Percentiles rank a stretch among this genome's conserved stretches.
Conservation (phyloP, 352 stramenopile genomes). For the Phytophthora cactorum region DNA sequence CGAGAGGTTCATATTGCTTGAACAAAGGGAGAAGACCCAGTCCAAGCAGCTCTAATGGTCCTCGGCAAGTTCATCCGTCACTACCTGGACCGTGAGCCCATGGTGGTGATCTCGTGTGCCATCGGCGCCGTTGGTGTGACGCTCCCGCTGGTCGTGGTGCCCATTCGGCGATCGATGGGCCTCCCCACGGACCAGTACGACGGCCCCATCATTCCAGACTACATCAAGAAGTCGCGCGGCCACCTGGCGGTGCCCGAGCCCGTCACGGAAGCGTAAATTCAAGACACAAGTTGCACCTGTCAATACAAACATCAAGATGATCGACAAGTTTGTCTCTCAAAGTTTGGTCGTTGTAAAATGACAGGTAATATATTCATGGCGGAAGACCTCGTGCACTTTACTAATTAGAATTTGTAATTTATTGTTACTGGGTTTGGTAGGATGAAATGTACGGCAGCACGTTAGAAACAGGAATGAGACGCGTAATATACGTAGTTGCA, state of each 20-base stretch:
- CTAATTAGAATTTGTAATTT: no score
- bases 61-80: constrained; percentile 82
- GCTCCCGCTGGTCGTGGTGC: constrained; percentile 82
- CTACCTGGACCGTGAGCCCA: constrained; percentile 86
- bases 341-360: constrained; percentile 2
- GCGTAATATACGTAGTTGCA: no score
- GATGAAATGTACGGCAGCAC: no score
- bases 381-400: not conserved
- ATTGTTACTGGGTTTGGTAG: no score
- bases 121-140: constrained; percentile 74
- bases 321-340: not conserved
- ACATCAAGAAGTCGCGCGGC: constrained; percentile 77
- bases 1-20: constrained; percentile 29
- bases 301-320: constrained; percentile 14
- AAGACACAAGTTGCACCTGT: constrained; percentile 5
- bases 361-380: constrained; percentile 14
- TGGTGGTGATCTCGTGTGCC: constrained; percentile 84
- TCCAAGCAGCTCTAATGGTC: constrained; percentile 31
- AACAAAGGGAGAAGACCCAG: constrained; percentile 8
- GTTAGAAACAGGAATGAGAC: no score
- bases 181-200: constrained; percentile 91
- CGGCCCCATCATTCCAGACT: constrained; percentile 78
- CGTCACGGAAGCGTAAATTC: constrained; percentile 42
- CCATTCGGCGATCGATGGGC: constrained; percentile 82
- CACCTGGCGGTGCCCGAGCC: constrained; percentile 50